Conservation (phyloP, 139 green algal genomes). For the Chlorella sorokiniana region DNA sequence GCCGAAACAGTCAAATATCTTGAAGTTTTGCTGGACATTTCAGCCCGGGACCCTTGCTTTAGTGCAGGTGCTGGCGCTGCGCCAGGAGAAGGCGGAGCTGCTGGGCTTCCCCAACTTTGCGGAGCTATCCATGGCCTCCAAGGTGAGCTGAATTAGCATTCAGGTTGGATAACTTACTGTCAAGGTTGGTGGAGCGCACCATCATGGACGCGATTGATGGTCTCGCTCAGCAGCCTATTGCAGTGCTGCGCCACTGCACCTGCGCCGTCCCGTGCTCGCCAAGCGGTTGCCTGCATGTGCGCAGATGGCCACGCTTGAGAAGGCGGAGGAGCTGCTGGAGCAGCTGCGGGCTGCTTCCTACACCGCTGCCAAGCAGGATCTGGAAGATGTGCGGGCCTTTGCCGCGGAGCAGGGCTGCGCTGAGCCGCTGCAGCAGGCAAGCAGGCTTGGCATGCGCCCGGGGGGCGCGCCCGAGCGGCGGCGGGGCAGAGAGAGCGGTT, state of each 20-base stretch:
- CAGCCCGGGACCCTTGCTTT: not conserved
- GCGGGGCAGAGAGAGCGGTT: no score
- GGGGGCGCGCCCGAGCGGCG: no score
- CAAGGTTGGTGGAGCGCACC: no score
- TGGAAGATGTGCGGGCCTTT: slow-evolving; percentile 74
- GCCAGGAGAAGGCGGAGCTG: slow-evolving; percentile 87
- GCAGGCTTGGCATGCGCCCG: no score
- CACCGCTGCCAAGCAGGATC: slow-evolving; percentile 70
- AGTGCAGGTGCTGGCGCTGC: slow-evolving; percentile 72
- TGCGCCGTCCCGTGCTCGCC: not conserved
- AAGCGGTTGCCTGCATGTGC: slow-evolving; percentile 32
- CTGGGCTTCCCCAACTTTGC: slow-evolving; percentile 89
- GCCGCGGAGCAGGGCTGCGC: slow-evolving; percentile 54
- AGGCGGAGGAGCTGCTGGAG: slow-evolving; percentile 88
- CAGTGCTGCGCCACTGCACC: not conserved
- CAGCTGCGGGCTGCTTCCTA: slow-evolving; percentile 81
- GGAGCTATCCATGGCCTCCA: slow-evolving; percentile 83
- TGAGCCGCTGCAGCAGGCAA: slow-evolving; percentile 54
- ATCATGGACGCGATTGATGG: no score
- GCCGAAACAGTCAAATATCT: no score
- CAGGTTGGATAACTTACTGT: no score
- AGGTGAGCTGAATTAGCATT: slow-evolving; percentile 85
- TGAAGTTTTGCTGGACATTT: no score
- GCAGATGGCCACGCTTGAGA: slow-evolving; percentile 86
- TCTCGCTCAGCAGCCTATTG: not conserved